Evolutionary conservation across 176 grass and related monocot species (phyloP).

Genomic region (Rhynchospora breviuscula): DNA sequence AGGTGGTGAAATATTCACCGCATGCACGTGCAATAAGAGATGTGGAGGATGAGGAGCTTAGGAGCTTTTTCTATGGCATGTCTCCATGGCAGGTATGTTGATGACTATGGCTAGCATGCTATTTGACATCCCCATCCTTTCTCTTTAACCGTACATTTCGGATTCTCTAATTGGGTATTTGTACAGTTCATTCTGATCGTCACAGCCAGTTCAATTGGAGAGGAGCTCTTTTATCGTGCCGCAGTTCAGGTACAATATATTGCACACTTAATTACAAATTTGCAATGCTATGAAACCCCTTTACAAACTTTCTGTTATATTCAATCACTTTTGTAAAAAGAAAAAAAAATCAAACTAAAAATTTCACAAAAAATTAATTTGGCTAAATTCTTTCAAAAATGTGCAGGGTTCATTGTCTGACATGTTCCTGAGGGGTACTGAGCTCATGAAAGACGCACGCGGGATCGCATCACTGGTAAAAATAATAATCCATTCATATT

Average conservation of each 20-base stretch:
- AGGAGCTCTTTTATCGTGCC: conserved; percentile 89
- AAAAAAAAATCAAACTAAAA: not conserved
- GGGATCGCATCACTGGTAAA: conserved; percentile 82
- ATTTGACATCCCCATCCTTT: not conserved
- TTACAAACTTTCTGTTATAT: not conserved
- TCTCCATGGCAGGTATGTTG: conserved; percentile 77
- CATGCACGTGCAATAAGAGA: conserved; percentile 96
- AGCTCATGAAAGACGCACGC: conserved; percentile 83
- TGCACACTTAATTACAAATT: not conserved
- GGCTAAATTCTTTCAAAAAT: conserved; percentile 7
- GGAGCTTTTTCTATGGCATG: conserved; percentile 97
- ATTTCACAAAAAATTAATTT: not conserved
- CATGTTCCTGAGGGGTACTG: conserved; percentile 73
- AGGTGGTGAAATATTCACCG: conserved; percentile 94
- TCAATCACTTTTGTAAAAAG: not conserved
- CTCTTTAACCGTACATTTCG: not conserved
- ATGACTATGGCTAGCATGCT: not conserved
- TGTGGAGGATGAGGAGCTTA: conserved; percentile 94
- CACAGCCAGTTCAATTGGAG: conserved; percentile 74
- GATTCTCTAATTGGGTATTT: not conserved
- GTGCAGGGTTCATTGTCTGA: conserved; percentile 71
- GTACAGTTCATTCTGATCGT: conserved; percentile 79
- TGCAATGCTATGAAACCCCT: not conserved
- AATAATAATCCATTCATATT: not conserved
- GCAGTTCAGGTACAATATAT: conserved; percentile 63